phyloP scores from a whole-genome alignment of 2,329 filamentous ascomycete genomes.

The Trichoderma koningii region DNA sequence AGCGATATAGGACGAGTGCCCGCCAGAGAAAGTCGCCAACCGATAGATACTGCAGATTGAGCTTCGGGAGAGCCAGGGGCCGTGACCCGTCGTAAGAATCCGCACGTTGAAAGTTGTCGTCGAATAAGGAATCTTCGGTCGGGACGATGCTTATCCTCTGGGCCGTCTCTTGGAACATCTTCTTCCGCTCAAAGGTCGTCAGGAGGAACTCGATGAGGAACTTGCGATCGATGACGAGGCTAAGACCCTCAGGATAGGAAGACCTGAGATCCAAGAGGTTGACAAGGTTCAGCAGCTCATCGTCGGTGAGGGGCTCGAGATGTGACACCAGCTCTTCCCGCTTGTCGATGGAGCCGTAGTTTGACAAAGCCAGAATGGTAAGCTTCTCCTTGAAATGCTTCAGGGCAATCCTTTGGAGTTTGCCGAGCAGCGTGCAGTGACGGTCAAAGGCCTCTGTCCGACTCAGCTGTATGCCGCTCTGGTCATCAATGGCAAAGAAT shows the following conservation, averaged over 20 bases:
- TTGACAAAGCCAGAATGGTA: conserved; percentile 87
- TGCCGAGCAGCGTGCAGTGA: conserved; percentile 76
- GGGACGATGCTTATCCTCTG: conserved; percentile 75
- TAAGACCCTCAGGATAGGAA: conserved; percentile 73
- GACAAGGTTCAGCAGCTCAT: conserved; percentile 71
- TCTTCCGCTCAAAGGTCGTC: conserved; percentile 72
- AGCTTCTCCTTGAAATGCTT: conserved; percentile 87
- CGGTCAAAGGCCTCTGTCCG: conserved; percentile 73
- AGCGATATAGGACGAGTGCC: conserved; percentile 83
- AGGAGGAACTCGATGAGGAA: conserved; percentile 73
- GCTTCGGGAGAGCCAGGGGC: conserved; percentile 86
- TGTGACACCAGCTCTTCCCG: conserved; percentile 76
- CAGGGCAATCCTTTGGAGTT: conserved; percentile 74
- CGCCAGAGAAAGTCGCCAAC: conserved; percentile 97
- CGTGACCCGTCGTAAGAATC: conserved; percentile 85
- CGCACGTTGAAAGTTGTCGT: conserved; percentile 74
- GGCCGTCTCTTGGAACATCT: conserved; percentile 79
- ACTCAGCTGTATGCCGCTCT: conserved; percentile 76
- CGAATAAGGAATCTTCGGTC: conserved; percentile 80
- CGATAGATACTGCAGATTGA: conserved; percentile 94
- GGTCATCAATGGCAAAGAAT: conserved; percentile 87
- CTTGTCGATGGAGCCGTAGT: conserved; percentile 85
- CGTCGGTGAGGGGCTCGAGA: conserved; percentile 70
- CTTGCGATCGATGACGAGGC: conserved; percentile 62
- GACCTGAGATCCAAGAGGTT: conserved; percentile 74